A percentile compares a stretch with the other conserved stretches of the same genome.
These are phyloP conservation scores for Linnemannia schmuckeri DNA, from an alignment of 192 early-diverging fungal species.

Conservation along the genomic window DNA sequence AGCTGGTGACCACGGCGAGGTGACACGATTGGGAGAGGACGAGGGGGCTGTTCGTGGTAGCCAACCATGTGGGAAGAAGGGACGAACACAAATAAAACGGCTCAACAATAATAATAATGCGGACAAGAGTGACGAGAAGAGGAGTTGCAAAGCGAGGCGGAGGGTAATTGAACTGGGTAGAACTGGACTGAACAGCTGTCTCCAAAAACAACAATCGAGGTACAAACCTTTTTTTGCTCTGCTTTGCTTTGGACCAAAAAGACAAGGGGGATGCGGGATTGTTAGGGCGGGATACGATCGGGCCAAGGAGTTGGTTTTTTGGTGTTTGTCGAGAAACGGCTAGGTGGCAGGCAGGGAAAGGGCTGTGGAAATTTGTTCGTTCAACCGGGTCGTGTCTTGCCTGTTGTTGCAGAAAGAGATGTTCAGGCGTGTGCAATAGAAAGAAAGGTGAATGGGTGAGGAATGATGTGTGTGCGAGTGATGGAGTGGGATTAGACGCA, in stretches of 20 bases:
- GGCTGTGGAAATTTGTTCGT: neutral
- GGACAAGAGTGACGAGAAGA: neutral
- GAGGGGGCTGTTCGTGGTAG: neutral
- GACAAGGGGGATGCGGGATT: too few species aligned
- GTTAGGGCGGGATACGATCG: too few species aligned
- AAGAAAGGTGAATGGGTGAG: neutral
- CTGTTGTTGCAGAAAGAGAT: neutral
- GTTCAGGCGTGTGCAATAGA: neutral
- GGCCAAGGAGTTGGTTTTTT: too few species aligned
- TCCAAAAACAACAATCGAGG: too few species aligned
- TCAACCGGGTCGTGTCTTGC: neutral
- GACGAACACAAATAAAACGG: neutral
- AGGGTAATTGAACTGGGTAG: too few species aligned
- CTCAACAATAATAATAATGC: neutral
- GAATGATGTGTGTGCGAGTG: neutral
- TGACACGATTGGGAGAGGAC: neutral
- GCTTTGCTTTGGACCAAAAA: too few species aligned
- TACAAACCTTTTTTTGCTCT: too few species aligned
- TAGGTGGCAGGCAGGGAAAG: neutral
- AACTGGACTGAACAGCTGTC: too few species aligned
- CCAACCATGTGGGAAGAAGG: constrained; percentile 7
- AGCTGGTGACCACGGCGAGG: neutral
- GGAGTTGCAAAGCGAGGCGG: constrained; percentile 1
- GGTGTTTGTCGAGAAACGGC: neutral
- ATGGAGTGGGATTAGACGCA: too few species aligned